Percentiles rank a stretch among this genome's conserved stretches.
Conservation (phyloP, 768 basidiomycete species). For the Favolaschia claudopus region DNA sequence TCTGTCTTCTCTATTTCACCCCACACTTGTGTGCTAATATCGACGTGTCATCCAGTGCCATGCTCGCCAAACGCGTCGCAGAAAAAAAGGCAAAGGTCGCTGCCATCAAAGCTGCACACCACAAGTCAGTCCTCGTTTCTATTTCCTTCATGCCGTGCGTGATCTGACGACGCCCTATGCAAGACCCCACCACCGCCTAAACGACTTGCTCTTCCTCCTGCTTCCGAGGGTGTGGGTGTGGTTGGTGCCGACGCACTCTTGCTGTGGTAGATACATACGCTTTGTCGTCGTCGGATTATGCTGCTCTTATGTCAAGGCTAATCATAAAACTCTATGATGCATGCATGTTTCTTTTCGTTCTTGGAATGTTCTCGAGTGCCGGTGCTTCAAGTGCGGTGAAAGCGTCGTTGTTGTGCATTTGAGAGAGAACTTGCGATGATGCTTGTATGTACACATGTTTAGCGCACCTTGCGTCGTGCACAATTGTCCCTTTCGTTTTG, state of each 20-base stretch:
- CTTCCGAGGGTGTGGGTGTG: too few relatives aligned
- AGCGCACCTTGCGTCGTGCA: too few relatives aligned
- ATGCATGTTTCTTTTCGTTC: constrained; percentile 4
- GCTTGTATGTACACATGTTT: too few relatives aligned
- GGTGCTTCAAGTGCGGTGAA: too few relatives aligned
- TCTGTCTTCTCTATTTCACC: background rate
- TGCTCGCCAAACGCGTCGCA: constrained; percentile 88
- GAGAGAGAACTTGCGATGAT: too few relatives aligned
- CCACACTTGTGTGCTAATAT: background rate
- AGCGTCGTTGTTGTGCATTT: too few relatives aligned
- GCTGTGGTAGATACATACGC: constrained; percentile 15
- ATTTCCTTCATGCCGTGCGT: background rate
- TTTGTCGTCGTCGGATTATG: constrained; percentile 20
- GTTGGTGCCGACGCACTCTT: constrained; percentile 6
- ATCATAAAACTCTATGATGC: constrained; percentile 25
- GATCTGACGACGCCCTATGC: background rate
- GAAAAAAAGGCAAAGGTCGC: constrained; percentile 94
- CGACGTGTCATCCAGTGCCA: constrained; percentile 46
- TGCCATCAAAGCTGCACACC: constrained; percentile 86
- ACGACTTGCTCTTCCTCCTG: too few relatives aligned
- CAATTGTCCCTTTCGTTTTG: too few relatives aligned
- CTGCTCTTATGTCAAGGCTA: constrained; percentile 19
- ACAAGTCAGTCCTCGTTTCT: constrained; percentile 52
- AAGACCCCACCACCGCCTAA: constrained; percentile 24
- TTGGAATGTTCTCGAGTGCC: too few relatives aligned